Conservation (phyloP, 1,139 yeast species). For the Debaryomycetaceae sp. region DNA sequence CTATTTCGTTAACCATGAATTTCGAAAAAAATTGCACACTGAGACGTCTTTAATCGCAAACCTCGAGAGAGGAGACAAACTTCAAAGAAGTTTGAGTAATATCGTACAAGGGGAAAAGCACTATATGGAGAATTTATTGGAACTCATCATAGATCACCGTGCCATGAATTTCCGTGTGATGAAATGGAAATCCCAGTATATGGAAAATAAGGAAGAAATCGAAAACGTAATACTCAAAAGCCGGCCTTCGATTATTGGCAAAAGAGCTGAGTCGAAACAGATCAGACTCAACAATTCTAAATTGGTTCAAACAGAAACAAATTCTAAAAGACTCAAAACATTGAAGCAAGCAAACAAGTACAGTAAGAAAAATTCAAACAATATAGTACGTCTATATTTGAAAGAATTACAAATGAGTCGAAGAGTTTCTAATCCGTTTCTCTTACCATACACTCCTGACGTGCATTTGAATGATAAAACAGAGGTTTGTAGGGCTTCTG, state of each 20-base stretch:
- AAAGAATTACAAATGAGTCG: slow-evolving; percentile 25
- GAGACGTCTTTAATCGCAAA: slow-evolving; percentile 5
- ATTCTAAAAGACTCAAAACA: slow-evolving; percentile 7
- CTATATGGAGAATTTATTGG: slow-evolving; percentile 2
- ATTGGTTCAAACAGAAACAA: not conserved
- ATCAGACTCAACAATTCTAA: slow-evolving; percentile 3
- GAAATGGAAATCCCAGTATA: slow-evolving; percentile 16
- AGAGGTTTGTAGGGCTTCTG: slow-evolving; percentile 5
- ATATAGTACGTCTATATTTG: slow-evolving; percentile 25
- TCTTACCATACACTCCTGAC: slow-evolving; percentile 28
- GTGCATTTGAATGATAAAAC: not conserved
- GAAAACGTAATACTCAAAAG: slow-evolving; percentile 8
- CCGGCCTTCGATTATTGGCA: slow-evolving; percentile 7
- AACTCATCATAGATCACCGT: slow-evolving; percentile 13
- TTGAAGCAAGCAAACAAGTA: slow-evolving; percentile 8
- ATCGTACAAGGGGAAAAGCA: not conserved
- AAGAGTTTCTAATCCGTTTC: slow-evolving; percentile 31
- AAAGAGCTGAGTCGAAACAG: slow-evolving; percentile 5
- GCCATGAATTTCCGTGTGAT: slow-evolving; percentile 10
- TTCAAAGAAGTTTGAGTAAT: slow-evolving; percentile 6
- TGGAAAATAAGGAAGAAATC: slow-evolving; percentile 2
- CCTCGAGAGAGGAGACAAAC: slow-evolving; percentile 8
- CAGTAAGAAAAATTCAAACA: slow-evolving; percentile 13
- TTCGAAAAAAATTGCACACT: slow-evolving; percentile 8
- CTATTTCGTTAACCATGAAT: slow-evolving; percentile 16